Evolutionary conservation across 2,329 filamentous ascomycete species (phyloP), one percentile per base, ranked within the genome.

Genomic region (Zymoseptoria brevis): DNA sequence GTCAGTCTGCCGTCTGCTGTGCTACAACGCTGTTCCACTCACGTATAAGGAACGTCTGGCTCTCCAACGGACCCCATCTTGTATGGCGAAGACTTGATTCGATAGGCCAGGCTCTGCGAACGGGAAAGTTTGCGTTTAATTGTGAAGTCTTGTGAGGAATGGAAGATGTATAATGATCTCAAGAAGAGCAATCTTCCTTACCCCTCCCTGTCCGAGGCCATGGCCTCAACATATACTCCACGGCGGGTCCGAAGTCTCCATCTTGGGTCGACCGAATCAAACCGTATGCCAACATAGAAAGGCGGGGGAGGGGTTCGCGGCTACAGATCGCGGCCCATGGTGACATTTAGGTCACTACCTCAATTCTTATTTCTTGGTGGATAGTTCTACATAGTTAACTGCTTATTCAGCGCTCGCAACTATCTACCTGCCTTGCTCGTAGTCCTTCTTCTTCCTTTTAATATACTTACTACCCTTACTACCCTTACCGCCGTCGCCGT

Each of bases 61-160:
- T 68, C 62, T 59, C 60, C 65, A 9, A 64, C 56, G 19, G 66
- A 68, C 58, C 66, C 66, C 67, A 69, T 68, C 41, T 60, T 67
- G 61, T 58, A 57, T n/a, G 62, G 57, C 16, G 60, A 64, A 19
- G 53, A 19, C 24, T 63, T 64, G 45, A 24, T 57, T 53, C 62
- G 57, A 54, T 54, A 50, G 16, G 60, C 48, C 50, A 64, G 55
- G 22, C 29, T 56, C 30, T 60, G 60, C 19, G 56, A 29, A 29
- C 19, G 19, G 35, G 35, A 30, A 26, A 50, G 35, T 59, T 64
- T 64, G 13, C 62, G 62, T 54, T 64, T 61, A 58, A 62, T 62
- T 56, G 48, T 62, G 58, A 53, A 41, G 11, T 45, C 13, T 24
- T 4, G 16, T 55, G 29, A 53, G 21, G 24, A 13, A 49, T 22